Conservation (phyloP, 1,284 basidiomycete species). For the Grifola frondosa region DNA sequence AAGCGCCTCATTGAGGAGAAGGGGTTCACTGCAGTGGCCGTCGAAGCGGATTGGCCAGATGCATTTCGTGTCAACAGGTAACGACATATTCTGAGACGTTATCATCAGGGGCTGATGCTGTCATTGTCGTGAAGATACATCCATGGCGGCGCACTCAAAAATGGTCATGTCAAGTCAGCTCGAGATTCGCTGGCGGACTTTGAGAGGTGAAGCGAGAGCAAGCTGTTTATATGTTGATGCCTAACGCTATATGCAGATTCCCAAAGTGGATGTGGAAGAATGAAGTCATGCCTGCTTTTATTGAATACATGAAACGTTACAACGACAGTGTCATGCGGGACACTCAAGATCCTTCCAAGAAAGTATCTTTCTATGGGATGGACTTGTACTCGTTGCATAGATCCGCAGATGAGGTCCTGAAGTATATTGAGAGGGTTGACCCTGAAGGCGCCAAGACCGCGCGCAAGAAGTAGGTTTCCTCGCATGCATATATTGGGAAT, state of each 20-base stretch:
- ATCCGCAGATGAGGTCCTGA: constrained; percentile 26
- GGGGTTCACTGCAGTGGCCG: constrained; percentile 30
- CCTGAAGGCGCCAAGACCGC: constrained; percentile 26
- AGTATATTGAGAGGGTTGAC: constrained; percentile 28
- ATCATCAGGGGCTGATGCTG: constrained; percentile 2
- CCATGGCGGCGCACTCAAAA: constrained; percentile 18
- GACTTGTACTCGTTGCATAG: constrained; percentile 31
- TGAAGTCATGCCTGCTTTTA: constrained; percentile 28
- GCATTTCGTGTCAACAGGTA: constrained; percentile 30
- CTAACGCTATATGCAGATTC: constrained; percentile 23
- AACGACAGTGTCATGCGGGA: constrained; percentile 20
- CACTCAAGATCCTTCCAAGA: constrained; percentile 17
- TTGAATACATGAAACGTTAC: constrained; percentile 23
- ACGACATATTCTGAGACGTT: background rate
- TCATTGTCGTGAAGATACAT: constrained; percentile 22
- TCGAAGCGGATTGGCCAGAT: constrained; percentile 34
- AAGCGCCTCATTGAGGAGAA: constrained; percentile 31
- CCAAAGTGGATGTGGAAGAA: constrained; percentile 36
- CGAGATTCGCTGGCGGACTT: constrained; percentile 24
- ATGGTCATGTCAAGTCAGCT: constrained; percentile 16
- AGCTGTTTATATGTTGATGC: background rate
- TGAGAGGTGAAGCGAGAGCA: constrained; percentile 16
- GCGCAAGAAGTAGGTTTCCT: constrained; percentile 25
- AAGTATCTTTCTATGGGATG: constrained; percentile 29
- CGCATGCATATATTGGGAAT: too few relatives aligned